phyloP scores from a whole-genome alignment of 73 alveolate species.

The Tetrahymena elliotti region DNA sequence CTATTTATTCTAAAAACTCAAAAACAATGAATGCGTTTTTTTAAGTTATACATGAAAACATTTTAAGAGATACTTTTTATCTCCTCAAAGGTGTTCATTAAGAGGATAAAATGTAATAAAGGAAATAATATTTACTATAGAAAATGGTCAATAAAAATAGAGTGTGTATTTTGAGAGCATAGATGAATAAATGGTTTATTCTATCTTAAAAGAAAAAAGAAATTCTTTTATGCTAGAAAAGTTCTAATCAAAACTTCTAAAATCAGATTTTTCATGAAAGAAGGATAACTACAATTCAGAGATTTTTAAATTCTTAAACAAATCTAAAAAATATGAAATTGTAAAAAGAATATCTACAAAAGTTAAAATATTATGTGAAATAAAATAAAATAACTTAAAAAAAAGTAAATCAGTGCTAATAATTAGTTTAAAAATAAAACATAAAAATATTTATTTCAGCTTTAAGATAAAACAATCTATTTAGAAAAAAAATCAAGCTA shows the following conservation, averaged over 20 bases:
- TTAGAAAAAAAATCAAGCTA: not conserved
- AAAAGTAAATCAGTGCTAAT: not conserved
- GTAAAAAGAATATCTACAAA: not conserved
- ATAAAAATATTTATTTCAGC: not conserved
- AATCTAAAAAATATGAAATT: not conserved
- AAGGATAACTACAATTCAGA: not conserved
- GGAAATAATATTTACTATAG: not conserved
- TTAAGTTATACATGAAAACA: not conserved
- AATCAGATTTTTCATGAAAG: not conserved
- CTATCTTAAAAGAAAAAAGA: not conserved
- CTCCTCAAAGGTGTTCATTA: not conserved
- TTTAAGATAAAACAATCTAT: not conserved
- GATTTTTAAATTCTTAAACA: not conserved
- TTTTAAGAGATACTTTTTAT: not conserved
- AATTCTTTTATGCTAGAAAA: not conserved
- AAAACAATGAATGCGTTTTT: no score
- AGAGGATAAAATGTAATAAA: not conserved
- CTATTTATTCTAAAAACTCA: not conserved
- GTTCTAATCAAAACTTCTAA: not conserved
- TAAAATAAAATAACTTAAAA: not conserved
- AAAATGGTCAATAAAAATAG: not conserved
- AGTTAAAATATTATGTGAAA: not conserved
- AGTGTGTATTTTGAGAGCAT: not conserved
- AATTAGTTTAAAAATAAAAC: not conserved
- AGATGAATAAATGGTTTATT: not conserved